Conservation (phyloP, 108 stramenopile species). For the Fistulifera pelliculosa region DNA sequence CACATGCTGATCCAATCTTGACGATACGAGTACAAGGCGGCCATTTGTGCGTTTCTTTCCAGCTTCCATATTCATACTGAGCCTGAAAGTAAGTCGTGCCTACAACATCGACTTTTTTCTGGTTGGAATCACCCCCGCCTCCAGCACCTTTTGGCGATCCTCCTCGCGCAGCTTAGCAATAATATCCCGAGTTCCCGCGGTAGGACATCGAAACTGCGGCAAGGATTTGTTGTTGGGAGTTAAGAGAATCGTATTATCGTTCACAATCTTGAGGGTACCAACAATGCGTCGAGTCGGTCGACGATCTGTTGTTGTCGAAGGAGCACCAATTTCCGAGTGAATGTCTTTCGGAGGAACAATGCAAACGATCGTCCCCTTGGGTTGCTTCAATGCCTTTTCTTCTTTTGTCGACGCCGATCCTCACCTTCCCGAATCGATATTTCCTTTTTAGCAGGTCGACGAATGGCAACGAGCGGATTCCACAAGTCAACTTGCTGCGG, state of each 20-base stretch:
- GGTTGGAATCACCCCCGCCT: neutral
- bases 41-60: slow-evolving; percentile 54
- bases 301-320: slow-evolving; percentile 17
- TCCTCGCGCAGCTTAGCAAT: neutral
- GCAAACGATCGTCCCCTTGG: slow-evolving; percentile 44
- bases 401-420: too few relatives aligned
- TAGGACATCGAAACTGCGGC: slow-evolving; percentile 42
- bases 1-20: slow-evolving; percentile 60
- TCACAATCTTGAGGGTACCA: slow-evolving; percentile 45
- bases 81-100: slow-evolving; percentile 47
- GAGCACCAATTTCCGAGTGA: slow-evolving; percentile 15
- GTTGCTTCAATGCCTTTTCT: slow-evolving; percentile 22
- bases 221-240: slow-evolving; percentile 60
- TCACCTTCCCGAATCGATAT: too few relatives aligned
- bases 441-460: slow-evolving; percentile 6
- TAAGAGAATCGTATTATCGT: slow-evolving; percentile 35
- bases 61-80: slow-evolving; percentile 49
- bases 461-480: slow-evolving; percentile 64
- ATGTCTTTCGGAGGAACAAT: slow-evolving; percentile 45
- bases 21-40: slow-evolving; percentile 62
- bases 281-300: slow-evolving; percentile 45
- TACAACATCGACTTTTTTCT: slow-evolving; percentile 15
- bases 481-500: slow-evolving; percentile 58
- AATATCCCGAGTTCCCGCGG: slow-evolving; percentile 14
- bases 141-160: neutral